Conservation (phyloP, 345 rosid genomes). For the Camelina sativa region DNA sequence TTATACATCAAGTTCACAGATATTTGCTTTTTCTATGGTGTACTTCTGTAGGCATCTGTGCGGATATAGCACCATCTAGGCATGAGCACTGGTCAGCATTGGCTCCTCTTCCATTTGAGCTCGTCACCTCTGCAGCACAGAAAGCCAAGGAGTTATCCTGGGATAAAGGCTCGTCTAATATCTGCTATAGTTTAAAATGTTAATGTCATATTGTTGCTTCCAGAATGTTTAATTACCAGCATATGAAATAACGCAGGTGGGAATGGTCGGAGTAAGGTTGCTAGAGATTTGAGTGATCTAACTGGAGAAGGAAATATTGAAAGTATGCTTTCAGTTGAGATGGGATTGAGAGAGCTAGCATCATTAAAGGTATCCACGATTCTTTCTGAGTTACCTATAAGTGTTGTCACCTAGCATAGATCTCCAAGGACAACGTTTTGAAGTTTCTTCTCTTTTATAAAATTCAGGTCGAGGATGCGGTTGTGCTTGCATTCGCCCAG, state of each 20-base stretch:
- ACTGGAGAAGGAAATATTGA: constrained; percentile 99
- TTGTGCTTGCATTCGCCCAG: constrained; percentile 68
- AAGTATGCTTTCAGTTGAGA: constrained; percentile 99
- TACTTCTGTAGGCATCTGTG: constrained; percentile 66
- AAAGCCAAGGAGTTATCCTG: constrained; percentile 84
- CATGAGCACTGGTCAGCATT: constrained; percentile 96
- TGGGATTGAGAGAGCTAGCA: constrained; percentile 96
- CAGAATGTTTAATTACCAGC: constrained; percentile 16
- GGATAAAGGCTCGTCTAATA: constrained; percentile 64
- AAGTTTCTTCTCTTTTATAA: constrained; percentile 19
- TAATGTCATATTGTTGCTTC: background rate
- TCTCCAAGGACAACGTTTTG: background rate
- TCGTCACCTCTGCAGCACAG: constrained; percentile 96
- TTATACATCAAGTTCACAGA: constrained; percentile 5
- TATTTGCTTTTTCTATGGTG: constrained; percentile 34
- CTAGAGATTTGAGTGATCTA: constrained; percentile 82
- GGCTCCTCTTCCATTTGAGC: constrained; percentile 99
- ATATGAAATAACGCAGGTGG: constrained; percentile 59
- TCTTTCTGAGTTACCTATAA: constrained; percentile 15
- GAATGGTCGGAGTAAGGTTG: constrained; percentile 61
- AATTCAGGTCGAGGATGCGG: constrained; percentile 92
- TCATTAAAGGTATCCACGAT: constrained; percentile 74
- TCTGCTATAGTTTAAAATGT: constrained; percentile 14
- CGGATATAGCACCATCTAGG: constrained; percentile 80
- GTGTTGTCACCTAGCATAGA: constrained; percentile 22